These are phyloP conservation scores for Trichoderma guizhouense DNA, from an alignment of 2,329 filamentous ascomycete genomes.

Conservation along the genomic window DNA sequence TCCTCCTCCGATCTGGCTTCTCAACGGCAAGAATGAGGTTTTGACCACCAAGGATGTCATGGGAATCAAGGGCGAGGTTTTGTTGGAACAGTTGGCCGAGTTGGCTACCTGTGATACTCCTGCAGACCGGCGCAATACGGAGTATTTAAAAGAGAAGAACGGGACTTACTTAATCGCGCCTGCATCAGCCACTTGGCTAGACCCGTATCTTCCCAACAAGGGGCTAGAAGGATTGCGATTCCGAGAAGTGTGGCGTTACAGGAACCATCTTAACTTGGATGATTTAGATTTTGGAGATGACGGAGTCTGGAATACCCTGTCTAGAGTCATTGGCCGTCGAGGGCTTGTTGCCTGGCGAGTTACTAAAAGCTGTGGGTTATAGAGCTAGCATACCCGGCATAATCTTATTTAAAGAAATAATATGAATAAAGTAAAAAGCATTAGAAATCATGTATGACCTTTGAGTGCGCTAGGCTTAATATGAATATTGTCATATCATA, in stretches of 20 bases:
- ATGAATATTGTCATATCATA: not conserved
- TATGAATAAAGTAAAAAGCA: not conserved
- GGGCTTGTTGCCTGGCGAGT: constrained; percentile 62
- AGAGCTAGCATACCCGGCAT: not conserved
- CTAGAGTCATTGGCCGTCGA: constrained; percentile 62
- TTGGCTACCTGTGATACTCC: constrained; percentile 62
- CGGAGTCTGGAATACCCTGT: constrained; percentile 68
- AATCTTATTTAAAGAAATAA: not conserved
- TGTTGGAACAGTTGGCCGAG: constrained; percentile 57
- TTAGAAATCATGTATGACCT: not conserved
- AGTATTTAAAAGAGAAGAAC: constrained; percentile 58
- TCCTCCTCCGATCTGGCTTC: constrained; percentile 74
- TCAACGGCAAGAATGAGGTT: constrained; percentile 71
- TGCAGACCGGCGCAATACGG: constrained; percentile 51
- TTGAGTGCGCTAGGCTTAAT: no score
- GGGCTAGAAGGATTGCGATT: constrained; percentile 59
- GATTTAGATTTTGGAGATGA: constrained; percentile 78
- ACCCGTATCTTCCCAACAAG: constrained; percentile 59
- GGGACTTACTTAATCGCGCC: constrained; percentile 72
- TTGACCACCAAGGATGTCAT: constrained; percentile 71
- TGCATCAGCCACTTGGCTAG: constrained; percentile 66
- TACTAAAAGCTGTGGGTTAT: constrained; percentile 53
- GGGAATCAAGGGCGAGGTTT: constrained; percentile 60
- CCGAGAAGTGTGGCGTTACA: constrained; percentile 66
- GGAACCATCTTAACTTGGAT: constrained; percentile 70